A percentile compares a stretch with the other conserved stretches of the same genome.
These are phyloP conservation scores for Hyaloscypha finlandica DNA, from an alignment of 495 filamentous ascomycete genomes.

Conservation along the genomic window DNA sequence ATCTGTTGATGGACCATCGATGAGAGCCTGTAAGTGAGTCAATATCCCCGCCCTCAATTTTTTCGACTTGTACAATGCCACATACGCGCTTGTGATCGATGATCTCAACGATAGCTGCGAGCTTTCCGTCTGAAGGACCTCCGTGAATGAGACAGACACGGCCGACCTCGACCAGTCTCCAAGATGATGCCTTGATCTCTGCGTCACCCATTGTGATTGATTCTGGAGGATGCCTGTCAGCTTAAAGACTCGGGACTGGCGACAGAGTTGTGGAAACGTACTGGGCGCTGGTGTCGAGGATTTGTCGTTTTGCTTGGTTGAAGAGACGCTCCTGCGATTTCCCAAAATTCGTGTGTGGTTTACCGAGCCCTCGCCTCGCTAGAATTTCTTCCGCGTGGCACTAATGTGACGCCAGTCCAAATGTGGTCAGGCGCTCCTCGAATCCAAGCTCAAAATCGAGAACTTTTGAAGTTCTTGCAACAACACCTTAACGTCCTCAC, in stretches of 20 bases:
- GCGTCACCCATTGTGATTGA: constrained; percentile 51
- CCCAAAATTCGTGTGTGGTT: constrained; percentile 20
- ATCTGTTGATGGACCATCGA: constrained; percentile 87
- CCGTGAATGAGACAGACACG: constrained; percentile 83
- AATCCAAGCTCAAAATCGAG: constrained; percentile 13
- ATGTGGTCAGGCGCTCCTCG: not conserved
- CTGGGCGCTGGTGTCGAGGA: constrained; percentile 32
- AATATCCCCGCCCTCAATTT: constrained; percentile 18
- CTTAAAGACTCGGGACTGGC: constrained; percentile 1
- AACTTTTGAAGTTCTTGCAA: constrained; percentile 6
- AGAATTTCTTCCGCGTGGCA: not conserved
- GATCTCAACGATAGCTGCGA: constrained; percentile 96
- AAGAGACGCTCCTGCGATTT: constrained; percentile 18
- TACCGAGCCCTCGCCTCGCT: constrained; percentile 11
- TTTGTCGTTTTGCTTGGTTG: constrained; percentile 20
- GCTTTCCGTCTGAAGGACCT: constrained; percentile 77
- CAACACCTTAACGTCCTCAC: not conserved
- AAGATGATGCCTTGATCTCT: constrained; percentile 72
- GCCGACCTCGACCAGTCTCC: constrained; percentile 96
- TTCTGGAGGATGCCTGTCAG: constrained; percentile 26
- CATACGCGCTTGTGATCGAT: constrained; percentile 99
- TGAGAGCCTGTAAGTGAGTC: constrained; percentile 67
- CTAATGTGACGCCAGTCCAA: not conserved
- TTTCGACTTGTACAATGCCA: constrained; percentile 35
- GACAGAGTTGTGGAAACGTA: constrained; percentile 24